phyloP scores from a whole-genome alignment of 768 basidiomycete species.

The Leccinum boreale region DNA sequence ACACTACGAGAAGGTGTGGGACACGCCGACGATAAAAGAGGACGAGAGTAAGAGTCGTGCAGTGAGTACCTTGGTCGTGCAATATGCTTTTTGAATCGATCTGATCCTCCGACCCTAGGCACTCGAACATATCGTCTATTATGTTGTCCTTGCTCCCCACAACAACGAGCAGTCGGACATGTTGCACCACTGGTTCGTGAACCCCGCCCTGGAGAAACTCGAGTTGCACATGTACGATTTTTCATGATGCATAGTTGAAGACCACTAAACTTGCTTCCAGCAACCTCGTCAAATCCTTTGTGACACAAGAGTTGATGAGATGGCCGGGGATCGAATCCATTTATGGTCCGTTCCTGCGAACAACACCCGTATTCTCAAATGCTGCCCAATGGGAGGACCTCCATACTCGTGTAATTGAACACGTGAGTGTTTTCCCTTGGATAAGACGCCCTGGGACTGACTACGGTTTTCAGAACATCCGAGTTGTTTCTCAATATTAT shows the following conservation, averaged over 20 bases:
- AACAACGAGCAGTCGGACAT: slow-evolving; percentile 98
- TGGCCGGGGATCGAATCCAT: slow-evolving; percentile 92
- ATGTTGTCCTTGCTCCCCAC: slow-evolving; percentile 88
- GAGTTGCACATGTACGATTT: slow-evolving; percentile 77
- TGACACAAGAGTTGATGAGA: slow-evolving; percentile 89
- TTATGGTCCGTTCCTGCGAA: slow-evolving; percentile 80
- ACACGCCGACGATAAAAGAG: slow-evolving; percentile 89
- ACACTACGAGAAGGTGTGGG: slow-evolving; percentile 96
- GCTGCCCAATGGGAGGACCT: slow-evolving; percentile 92
- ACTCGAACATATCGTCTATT: slow-evolving; percentile 92
- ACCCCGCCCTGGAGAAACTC: slow-evolving; percentile 77
- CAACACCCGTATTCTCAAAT: slow-evolving; percentile 75
- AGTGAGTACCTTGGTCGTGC: slow-evolving; percentile 38
- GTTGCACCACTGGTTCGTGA: slow-evolving; percentile 79
- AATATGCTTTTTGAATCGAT: not conserved
- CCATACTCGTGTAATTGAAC: slow-evolving; percentile 94
- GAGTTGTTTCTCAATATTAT: slow-evolving; percentile 92
- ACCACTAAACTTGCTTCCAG: slow-evolving; percentile 39
- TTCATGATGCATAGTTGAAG: slow-evolving; percentile 3
- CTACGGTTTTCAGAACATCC: slow-evolving; percentile 70
- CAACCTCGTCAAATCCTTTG: slow-evolving; percentile 91
- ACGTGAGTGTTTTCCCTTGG: slow-evolving; percentile 53
- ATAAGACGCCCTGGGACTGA: not conserved
- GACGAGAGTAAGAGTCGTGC: slow-evolving; percentile 71
- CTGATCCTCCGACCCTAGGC: slow-evolving; percentile 48